phyloP scores from a whole-genome alignment of 1,139 yeast species.

The Suhomyces ambrosiae region DNA sequence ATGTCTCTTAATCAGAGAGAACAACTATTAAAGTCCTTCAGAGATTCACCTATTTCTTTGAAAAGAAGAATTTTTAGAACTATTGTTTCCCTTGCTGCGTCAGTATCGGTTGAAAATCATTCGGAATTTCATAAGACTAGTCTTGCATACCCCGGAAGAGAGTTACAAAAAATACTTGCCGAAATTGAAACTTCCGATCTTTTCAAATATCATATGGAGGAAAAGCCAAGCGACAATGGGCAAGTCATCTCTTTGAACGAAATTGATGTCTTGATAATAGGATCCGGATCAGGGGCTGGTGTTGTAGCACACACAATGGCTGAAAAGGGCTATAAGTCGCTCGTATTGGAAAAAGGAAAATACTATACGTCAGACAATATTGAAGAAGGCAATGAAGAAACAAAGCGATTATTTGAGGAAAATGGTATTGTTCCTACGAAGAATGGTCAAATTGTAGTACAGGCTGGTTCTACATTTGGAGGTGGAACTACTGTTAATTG shows the following conservation, averaged over 20 bases:
- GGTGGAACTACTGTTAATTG: slow-evolving; percentile 68
- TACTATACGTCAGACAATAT: slow-evolving; percentile 41
- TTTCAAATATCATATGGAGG: slow-evolving; percentile 35
- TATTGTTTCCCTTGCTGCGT: slow-evolving; percentile 29
- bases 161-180: slow-evolving; percentile 33
- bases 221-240: slow-evolving; percentile 33
- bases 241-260: slow-evolving; percentile 39
- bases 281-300: slow-evolving; percentile 63
- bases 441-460: slow-evolving; percentile 39
- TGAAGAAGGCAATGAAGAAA: slow-evolving; percentile 45
- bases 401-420: slow-evolving; percentile 43
- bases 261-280: slow-evolving; percentile 51
- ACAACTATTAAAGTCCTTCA: slow-evolving; percentile 37
- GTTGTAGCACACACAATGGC: slow-evolving; percentile 56
- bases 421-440: slow-evolving; percentile 39
- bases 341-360: slow-evolving; percentile 57
- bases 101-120: slow-evolving; percentile 27
- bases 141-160: slow-evolving; percentile 39
- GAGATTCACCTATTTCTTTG: slow-evolving; percentile 36
- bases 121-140: slow-evolving; percentile 38
- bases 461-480: slow-evolving; percentile 61
- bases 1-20: slow-evolving; percentile 38
- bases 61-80: slow-evolving; percentile 35
- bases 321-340: slow-evolving; percentile 44
- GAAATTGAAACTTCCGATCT: slow-evolving; percentile 26